phyloP scores from a whole-genome alignment of 306 rosid species.

The Mimosa pudica region DNA sequence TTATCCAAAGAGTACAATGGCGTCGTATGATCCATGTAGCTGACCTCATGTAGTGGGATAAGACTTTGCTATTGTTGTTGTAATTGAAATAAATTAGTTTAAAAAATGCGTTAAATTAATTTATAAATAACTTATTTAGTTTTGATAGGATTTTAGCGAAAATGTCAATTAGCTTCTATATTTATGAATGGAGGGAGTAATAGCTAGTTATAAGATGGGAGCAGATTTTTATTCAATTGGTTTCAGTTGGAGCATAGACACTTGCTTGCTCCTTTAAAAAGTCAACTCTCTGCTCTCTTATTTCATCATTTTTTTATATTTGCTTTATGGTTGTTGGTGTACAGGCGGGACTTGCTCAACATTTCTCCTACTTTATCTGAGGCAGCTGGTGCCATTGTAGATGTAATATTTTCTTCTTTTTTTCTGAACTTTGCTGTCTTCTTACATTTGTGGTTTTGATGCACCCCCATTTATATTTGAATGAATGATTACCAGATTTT shows the following conservation, averaged over 20 bases:
- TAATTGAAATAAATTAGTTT: no score
- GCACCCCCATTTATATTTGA: background rate
- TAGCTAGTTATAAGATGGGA: background rate
- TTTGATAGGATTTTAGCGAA: no score
- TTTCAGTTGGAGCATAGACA: background rate
- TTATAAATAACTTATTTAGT: no score
- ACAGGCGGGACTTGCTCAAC: conserved; percentile 86
- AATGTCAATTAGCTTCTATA: no score
- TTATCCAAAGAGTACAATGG: no score
- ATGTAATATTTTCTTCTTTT: conserved; percentile 49
- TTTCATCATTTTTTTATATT: no score
- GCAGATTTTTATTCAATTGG: conserved; percentile 13
- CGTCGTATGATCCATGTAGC: no score
- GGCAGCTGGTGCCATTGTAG: conserved; percentile 97
- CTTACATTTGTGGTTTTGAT: conserved; percentile 17
- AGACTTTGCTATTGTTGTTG: no score
- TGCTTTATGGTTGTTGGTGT: conserved; percentile 2
- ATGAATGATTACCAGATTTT: background rate
- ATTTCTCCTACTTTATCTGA: conserved; percentile 88
- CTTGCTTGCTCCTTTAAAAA: conserved; percentile 14
- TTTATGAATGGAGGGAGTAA: background rate
- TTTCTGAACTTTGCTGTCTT: background rate
- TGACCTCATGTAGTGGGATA: no score
- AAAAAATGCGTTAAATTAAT: no score
- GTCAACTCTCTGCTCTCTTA: background rate